These are phyloP conservation scores for Meyerozyma athensensis DNA, from an alignment of 1,139 yeast species.

Conservation along the genomic window DNA sequence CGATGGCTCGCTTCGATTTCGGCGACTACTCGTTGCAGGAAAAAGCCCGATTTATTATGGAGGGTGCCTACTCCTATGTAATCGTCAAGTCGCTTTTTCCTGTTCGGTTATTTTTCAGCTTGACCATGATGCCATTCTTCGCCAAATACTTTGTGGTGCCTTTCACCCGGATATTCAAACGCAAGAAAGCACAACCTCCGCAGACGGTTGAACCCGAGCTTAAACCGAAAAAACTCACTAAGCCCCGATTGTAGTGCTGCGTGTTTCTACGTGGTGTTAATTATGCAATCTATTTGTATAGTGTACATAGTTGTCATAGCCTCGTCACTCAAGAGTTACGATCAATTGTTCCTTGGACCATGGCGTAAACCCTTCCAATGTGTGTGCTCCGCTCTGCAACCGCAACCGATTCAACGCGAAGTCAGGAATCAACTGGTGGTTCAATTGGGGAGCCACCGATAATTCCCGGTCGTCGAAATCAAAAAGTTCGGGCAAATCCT, in stretches of 20 bases:
- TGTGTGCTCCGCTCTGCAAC: constrained; percentile 20
- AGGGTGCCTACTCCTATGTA: constrained; percentile 89
- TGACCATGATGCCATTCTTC: constrained; percentile 63
- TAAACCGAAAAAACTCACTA: neutral
- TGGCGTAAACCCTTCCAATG: constrained; percentile 31
- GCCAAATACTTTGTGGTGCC: constrained; percentile 60
- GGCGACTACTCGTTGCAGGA: constrained; percentile 38
- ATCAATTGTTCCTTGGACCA: constrained; percentile 30
- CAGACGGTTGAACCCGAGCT: neutral
- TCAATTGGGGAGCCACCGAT: constrained; percentile 33
- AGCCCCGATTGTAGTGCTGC: constrained; percentile 1
- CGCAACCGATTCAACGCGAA: constrained; percentile 32
- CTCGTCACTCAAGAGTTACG: constrained; percentile 30
- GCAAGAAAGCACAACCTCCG: constrained; percentile 7
- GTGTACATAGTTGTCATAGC: constrained; percentile 1
- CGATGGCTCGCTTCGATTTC: constrained; percentile 31
- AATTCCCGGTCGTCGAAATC: constrained; percentile 49
- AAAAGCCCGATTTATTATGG: constrained; percentile 56
- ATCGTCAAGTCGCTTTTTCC: constrained; percentile 66
- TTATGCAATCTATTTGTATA: constrained; percentile 3
- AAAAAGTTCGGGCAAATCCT: constrained; percentile 42
- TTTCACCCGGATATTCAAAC: constrained; percentile 31
- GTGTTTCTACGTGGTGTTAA: neutral
- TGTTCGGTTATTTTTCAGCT: constrained; percentile 51
- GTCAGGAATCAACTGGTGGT: constrained; percentile 33